Conservation (phyloP, 768 basidiomycete species). For the Rhodotorula diobovata region DNA sequence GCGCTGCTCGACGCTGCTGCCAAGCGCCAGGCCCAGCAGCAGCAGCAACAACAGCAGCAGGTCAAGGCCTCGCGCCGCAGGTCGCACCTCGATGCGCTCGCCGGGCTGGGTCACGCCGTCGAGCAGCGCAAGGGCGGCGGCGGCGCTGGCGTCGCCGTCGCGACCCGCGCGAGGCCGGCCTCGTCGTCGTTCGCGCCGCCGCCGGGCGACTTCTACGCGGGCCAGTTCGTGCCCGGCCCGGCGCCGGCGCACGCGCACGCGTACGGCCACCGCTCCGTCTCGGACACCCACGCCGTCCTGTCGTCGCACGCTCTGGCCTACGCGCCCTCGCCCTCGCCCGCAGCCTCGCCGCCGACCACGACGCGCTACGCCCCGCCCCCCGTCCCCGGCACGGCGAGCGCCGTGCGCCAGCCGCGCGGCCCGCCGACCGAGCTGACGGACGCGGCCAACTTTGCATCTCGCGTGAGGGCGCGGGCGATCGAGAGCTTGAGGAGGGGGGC, state of each 20-base stretch:
- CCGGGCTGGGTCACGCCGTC: not conserved
- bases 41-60: not conserved
- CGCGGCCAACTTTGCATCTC: slow-evolving; percentile 1
- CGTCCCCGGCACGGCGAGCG: slow-evolving; percentile 18
- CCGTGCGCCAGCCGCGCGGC: slow-evolving; percentile 17
- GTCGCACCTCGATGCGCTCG: slow-evolving; percentile 22
- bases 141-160: not conserved
- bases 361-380: not conserved
- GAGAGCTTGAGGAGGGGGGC: not conserved
- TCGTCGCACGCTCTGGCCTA: not conserved
- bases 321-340: not conserved
- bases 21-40: not conserved
- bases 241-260: not conserved
- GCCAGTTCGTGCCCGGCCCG: no score
- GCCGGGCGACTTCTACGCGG: not conserved
- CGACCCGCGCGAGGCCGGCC: not conserved
- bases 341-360: not conserved
- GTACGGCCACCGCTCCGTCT: not conserved
- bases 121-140: not conserved
- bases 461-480: not conserved
- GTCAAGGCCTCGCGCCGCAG: slow-evolving; percentile 11
- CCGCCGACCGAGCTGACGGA: slow-evolving; percentile 21
- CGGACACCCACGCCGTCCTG: not conserved
- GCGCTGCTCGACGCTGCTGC: not conserved
- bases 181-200: not conserved